These are phyloP conservation scores for Aspergillus carbonarius DNA, from an alignment of 2,329 filamentous ascomycete species.

Conservation along the genomic window DNA sequence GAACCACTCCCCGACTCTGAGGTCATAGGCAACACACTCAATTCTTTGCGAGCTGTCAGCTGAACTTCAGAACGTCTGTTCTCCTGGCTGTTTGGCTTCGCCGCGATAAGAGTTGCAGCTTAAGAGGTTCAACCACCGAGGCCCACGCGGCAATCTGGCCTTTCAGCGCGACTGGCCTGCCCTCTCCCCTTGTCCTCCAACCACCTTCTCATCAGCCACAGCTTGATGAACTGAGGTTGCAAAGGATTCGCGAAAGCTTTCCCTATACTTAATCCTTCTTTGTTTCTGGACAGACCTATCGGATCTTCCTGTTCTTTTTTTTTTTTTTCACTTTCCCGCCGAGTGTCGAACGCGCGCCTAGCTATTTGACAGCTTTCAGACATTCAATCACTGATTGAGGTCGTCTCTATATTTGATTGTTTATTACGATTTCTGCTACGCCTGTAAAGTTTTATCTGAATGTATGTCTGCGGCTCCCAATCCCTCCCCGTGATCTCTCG, in stretches of 20 bases:
- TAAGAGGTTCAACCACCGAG: constrained; percentile 3
- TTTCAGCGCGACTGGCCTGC: constrained; percentile 15
- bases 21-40: not conserved
- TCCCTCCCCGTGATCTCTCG: not conserved
- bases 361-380: not conserved
- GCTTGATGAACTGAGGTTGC: constrained; percentile 14
- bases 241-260: constrained; percentile 12
- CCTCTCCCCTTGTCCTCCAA: constrained; percentile 14
- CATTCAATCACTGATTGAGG: not conserved
- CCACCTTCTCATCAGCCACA: constrained; percentile 10
- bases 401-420: not conserved
- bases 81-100: not conserved
- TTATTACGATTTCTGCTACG: constrained; percentile 14
- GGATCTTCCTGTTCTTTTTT: not conserved
- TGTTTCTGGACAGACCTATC: not conserved
- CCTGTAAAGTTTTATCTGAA: constrained; percentile 8
- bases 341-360: not conserved
- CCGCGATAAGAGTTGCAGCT: not conserved
- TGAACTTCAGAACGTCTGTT: not conserved
- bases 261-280: not conserved
- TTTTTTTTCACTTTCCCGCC: not conserved
- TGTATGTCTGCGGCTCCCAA: constrained; percentile 1
- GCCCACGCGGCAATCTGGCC: constrained; percentile 21
- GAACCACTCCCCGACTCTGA: constrained; percentile 1
- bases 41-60: not conserved